Evolutionary conservation across 352 stramenopile species (phyloP).

Genomic region (Globisporangium heterothallicum): DNA sequence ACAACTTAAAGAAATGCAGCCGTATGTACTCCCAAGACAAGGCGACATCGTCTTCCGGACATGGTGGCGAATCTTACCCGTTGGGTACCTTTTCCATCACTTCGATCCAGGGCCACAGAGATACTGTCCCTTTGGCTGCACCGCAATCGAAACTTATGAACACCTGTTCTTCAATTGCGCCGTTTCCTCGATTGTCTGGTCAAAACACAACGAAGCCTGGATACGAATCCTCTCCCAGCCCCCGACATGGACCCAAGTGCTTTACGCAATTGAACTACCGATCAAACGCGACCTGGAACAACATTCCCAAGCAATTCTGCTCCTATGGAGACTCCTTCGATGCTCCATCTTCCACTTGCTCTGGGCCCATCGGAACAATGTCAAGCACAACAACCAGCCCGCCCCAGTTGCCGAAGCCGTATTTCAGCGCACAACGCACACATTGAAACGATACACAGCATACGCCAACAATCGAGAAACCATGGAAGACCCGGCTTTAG

Average conservation of each 20-base stretch:
- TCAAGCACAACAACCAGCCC: background rate
- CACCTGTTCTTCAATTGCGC: background rate
- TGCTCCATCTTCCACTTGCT: background rate
- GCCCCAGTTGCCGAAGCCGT: background rate
- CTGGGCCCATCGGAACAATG: background rate
- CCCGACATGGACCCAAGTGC: background rate
- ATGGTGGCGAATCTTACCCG: background rate
- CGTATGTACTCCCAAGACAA: background rate
- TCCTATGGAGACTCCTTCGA: background rate
- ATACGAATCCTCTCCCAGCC: background rate
- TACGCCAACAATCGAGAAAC: too few species aligned
- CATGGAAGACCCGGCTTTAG: too few species aligned
- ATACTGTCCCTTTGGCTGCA: background rate
- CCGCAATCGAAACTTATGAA: background rate
- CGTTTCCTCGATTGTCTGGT: background rate
- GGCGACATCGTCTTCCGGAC: background rate
- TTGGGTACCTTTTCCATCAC: background rate
- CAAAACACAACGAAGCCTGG: background rate
- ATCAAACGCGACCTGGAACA: background rate
- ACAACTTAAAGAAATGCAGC: background rate
- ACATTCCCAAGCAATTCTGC: background rate
- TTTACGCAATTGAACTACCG: background rate
- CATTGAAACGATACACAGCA: constrained; percentile 29
- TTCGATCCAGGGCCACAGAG: background rate
- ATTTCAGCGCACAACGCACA: constrained; percentile 28